Base-by-base conservation (phyloP, 345 rosid species). In the Sonneratia caseolaris region DNA sequence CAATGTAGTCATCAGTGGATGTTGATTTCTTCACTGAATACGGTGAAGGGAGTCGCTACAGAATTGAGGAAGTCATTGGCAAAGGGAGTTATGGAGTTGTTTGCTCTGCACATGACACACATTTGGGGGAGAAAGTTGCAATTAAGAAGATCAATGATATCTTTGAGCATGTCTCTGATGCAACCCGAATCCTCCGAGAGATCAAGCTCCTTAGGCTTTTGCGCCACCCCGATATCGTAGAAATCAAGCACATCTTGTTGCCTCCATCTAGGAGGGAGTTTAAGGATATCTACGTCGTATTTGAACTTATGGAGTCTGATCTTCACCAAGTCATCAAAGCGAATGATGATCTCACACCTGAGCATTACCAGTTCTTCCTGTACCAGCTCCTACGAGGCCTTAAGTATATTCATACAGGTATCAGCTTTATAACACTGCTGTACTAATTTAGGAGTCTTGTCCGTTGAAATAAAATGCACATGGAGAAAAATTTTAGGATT, bases 361-460 rank as follows among this genome's bases (percentile, higher is more conserved):
- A 91, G 70, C 96, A 91, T 81, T 91, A 91, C 75, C 97, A 91
- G 76, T 91, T 91, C 85, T 89, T 91, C 71, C 89, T 92, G 40
- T 92, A 92, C 79, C 97, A 92, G 83, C 97, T 92, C 81, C 96
- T 92, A 22, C 89, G 97, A 74, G 98, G 97, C 68, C 82, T 93
- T 77, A 93, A 93, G 80, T 93, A 88, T 78, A 91, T 93, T 70
- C 98, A 93, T 82, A 91, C 98, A 86, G 98, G 98, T 93, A 77
- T 68, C 19, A 71, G 59, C 32, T 49, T 62, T 68, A 18, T 42
- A 37, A 69, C 61, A 53, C 73, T 68, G 24, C 70, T n/a, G 27
- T 11, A 10, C 37, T 61, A 22, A 62, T 35, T 35, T 32, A 27
- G 18, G 32, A 62, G 66, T 3, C 37, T 61, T 61, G 66, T 15